Base-by-base conservation (phyloP, 257 asterid genomes). In the Ligustrum vulgare region DNA sequence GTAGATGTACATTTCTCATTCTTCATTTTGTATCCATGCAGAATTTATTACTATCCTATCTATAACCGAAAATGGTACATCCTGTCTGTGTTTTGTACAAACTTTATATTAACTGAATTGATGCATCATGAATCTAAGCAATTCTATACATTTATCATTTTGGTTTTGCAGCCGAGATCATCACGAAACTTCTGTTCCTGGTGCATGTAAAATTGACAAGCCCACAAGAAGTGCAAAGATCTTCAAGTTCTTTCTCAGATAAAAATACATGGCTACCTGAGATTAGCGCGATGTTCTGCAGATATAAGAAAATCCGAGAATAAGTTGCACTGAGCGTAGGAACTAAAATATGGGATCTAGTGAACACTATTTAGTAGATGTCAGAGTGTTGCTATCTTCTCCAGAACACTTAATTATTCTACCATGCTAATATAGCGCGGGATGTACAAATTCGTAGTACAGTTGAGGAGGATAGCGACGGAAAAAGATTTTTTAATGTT, bases 91-190 rank as follows among this genome's bases (percentile, higher is more conserved):
- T 20, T 56, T 54, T 6, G 49, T 16, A 54, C n/a, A 16, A 28
- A 28, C 31, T 54, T 54, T 16, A 8, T 8, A 20, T 58, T 58
- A 20, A 7, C 12, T 8, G 5, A 36, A 0, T 3, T 6, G 43
- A 36, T 43, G n/a, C 3, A 68, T 41, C 12, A 71, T 51, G 22
- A 8, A 32, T 33, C 15, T 31, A n/a, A 31, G 23, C 33, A 66
- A 10, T 66, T 47, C 18, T 47, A 31, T 65, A 18, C 20, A 45
- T 7, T 45, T 13, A 31, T 54, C 54, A 32, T 12, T 63, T 25
- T 13, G 93, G 91, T 80, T 92, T 92, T 80, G 25, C 82, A 62
- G 98, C 97, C 4, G 91, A 63, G 76, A 93, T 81, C 98, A 93
- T 93, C 73, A 89, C 91, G 67, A 93, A 93, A 6, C 73, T 72